Evolutionary conservation across 139 green algal species (phyloP).

Genomic region (Coelastrella sp.): DNA sequence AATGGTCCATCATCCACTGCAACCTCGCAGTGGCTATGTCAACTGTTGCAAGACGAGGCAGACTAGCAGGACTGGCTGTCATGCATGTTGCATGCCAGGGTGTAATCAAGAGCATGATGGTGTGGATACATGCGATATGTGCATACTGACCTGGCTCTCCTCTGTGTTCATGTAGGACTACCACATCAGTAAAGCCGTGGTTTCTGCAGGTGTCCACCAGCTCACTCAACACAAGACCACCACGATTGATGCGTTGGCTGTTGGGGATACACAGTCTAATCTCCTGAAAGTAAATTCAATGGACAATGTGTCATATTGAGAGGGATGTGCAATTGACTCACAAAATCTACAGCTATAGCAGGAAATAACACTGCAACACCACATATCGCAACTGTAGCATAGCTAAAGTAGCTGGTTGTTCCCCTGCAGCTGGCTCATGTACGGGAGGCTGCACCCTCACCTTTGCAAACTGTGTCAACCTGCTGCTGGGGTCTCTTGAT

Average conservation of each 20-base stretch:
- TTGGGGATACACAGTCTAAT: slow-evolving; percentile 97
- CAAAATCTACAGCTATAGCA: background rate
- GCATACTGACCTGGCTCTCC: slow-evolving; percentile 84
- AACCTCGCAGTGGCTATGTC: no score
- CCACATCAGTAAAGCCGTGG: slow-evolving; percentile 96
- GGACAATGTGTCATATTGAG: no score
- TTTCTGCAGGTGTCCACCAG: slow-evolving; percentile 89
- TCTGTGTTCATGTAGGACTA: slow-evolving; percentile 98
- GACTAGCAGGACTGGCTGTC: background rate
- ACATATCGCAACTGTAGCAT: no score
- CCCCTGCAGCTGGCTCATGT: background rate
- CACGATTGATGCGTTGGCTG: slow-evolving; percentile 90
- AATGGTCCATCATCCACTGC: background rate
- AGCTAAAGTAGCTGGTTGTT: background rate
- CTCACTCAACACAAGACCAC: slow-evolving; percentile 80
- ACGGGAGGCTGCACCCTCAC: no score
- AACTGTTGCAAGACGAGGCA: no score
- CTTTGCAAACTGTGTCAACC: slow-evolving; percentile 97
- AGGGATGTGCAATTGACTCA: no score
- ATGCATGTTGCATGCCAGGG: background rate
- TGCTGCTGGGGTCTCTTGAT: slow-evolving; percentile 88
- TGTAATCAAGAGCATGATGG: no score
- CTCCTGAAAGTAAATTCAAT: no score
- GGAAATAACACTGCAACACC: background rate
- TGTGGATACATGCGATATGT: no score